Base-by-base conservation (phyloP, 73 alveolate genomes). In the Paramecium sonneborni region DNA sequence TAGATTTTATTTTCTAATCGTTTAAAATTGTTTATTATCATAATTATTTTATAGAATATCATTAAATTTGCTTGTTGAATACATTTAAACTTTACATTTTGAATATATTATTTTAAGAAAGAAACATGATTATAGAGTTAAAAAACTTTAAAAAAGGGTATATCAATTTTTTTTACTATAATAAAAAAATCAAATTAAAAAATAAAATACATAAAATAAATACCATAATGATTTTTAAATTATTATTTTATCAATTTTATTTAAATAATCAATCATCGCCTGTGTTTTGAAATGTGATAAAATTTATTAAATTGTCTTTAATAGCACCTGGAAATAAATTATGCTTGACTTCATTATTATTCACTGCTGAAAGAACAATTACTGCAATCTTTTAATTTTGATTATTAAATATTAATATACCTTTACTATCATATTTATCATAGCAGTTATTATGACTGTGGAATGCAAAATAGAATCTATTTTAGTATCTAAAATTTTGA, bases 181-280 rank as follows among this genome's bases (percentile, higher is more conserved):
- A n/a, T n/a, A n/a, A n/a, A n/a, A n/a, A n/a, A n/a, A n/a, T n/a
- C n/a, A n/a, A n/a, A n/a, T n/a, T n/a, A n/a, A n/a, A n/a, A n/a
- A n/a, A n/a, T n/a, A n/a, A n/a, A n/a, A n/a, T n/a, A n/a, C n/a
- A n/a, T n/a, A n/a, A n/a, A n/a, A 35, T 35, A 35, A 4, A 35
- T 35, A 4, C 43, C 0, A 43, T 6, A 11, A 43, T 1, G 0
- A 12, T 12, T 43, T 46, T 21, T 12, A 46, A 46, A 1, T 12
- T 46, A 3, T 14, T 46, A 46, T 46, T 14, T 46, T 46, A 46
- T 12, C 20, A 12, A 14, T 12, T 20, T 57, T 20, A 20, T 55
- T 6, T 57, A 10, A 24, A 23, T 69, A 69, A 69, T 69, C 57
- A 69, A 69, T 69, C 85, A 69, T 69, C 85, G 11, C 52, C 57